Evolutionary conservation across 129 eudicot genomes (phyloP).

Genomic region (carrot (Daucus carota)): DNA sequence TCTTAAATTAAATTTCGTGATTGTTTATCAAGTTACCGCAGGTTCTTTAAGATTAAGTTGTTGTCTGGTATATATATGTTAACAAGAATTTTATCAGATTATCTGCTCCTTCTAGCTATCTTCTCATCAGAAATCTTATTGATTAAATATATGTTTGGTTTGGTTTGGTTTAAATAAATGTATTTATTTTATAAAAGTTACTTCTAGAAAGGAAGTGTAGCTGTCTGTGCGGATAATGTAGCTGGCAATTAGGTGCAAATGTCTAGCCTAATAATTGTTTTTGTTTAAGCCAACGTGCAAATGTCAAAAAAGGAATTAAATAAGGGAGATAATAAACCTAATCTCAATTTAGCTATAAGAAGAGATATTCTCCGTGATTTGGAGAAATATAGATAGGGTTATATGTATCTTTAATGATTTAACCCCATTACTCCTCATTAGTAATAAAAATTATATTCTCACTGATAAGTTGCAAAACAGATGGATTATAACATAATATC

Average conservation of each 20-base stretch:
- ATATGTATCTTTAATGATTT: too few species aligned
- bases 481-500: too few species aligned
- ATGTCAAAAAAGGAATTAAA: neutral
- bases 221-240: neutral
- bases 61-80: neutral
- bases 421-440: neutral
- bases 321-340: neutral
- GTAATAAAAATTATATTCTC: neutral
- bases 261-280: neutral
- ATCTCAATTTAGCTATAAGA: neutral
- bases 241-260: neutral
- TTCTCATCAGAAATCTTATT: neutral
- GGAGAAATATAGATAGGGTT: neutral
- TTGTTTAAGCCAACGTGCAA: neutral
- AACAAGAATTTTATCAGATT: neutral
- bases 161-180: neutral
- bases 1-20: neutral
- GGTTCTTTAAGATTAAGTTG: neutral
- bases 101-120: neutral
- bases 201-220: neutral
- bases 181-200: neutral
- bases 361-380: neutral
- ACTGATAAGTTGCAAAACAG: neutral
- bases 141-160: neutral
- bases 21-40: neutral